Percentiles rank a stretch among this genome's conserved stretches.
These are phyloP conservation scores for Sporisorium exsertum DNA, from an alignment of 1,284 basidiomycete species.

Conservation along the genomic window DNA sequence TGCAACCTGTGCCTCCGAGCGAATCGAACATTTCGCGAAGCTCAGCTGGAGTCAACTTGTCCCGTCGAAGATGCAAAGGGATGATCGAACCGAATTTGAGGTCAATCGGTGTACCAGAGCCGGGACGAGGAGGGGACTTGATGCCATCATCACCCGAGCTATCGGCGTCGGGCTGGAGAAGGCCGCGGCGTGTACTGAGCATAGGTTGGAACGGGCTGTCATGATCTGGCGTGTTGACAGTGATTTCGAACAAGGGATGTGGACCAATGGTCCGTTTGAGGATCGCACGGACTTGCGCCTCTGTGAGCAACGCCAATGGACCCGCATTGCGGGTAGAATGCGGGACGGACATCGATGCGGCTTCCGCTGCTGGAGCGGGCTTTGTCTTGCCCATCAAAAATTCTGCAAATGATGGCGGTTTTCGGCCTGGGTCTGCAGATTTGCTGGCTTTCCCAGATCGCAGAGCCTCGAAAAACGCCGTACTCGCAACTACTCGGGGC, in stretches of 20 bases:
- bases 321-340: constrained; percentile 1
- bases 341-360: neutral
- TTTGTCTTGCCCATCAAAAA: constrained; percentile 21
- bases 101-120: neutral
- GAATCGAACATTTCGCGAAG: constrained; percentile 10
- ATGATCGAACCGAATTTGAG: constrained; percentile 7
- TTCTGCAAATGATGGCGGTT: constrained; percentile 11
- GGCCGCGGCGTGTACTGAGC: constrained; percentile 19
- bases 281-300: constrained; percentile 8
- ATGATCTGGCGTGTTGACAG: constrained; percentile 14
- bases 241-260: constrained; percentile 4
- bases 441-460: constrained; percentile 2
- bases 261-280: neutral
- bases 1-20: neutral
- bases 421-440: neutral
- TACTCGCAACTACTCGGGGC: constrained; percentile 8
- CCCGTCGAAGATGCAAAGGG: neutral
- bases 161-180: neutral
- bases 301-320: neutral
- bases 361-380: neutral
- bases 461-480: constrained; percentile 33
- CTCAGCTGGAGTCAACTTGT: neutral
- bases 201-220: constrained; percentile 8
- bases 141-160: neutral
- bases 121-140: neutral